Evolutionary conservation across 1,284 basidiomycete genomes (phyloP).

Genomic region (Vanrija sp.): DNA sequence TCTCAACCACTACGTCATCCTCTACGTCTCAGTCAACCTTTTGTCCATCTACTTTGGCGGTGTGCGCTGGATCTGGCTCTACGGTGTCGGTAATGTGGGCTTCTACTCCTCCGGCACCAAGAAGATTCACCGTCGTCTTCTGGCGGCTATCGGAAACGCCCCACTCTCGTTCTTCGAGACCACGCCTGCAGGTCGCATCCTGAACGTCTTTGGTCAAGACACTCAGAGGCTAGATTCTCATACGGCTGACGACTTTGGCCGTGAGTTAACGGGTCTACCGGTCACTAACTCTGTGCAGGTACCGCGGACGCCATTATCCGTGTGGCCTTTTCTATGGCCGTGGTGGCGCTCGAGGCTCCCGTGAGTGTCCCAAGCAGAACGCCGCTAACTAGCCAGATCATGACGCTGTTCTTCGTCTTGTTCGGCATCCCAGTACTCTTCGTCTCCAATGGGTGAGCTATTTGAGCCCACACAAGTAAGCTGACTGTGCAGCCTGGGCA

Average conservation of each 20-base stretch:
- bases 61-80: slow-evolving; percentile 46
- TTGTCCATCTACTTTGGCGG: slow-evolving; percentile 21
- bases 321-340: slow-evolving; percentile 12
- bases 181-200: slow-evolving; percentile 65
- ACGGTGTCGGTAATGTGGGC: slow-evolving; percentile 50
- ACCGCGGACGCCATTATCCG: neutral
- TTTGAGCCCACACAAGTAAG: no score
- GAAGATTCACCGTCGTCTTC: slow-evolving; percentile 59
- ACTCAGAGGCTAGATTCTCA: slow-evolving; percentile 56
- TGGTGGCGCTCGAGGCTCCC: slow-evolving; percentile 31
- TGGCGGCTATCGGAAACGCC: slow-evolving; percentile 59
- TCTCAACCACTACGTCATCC: slow-evolving; percentile 33
- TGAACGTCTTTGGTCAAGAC: slow-evolving; percentile 54
- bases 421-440: slow-evolving; percentile 32
- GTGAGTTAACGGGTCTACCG: slow-evolving; percentile 26
- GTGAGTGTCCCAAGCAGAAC: slow-evolving; percentile 10
- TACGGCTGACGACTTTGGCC: slow-evolving; percentile 59
- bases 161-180: slow-evolving; percentile 77
- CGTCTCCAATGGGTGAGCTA: slow-evolving; percentile 28
- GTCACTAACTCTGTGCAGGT: slow-evolving; percentile 24
- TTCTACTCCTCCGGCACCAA: slow-evolving; percentile 60
- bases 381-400: slow-evolving; percentile 8
- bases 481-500: slow-evolving; percentile 27
- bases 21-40: slow-evolving; percentile 26
- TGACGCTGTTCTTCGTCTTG: slow-evolving; percentile 24